These are phyloP conservation scores for Carex myosuroides DNA, from an alignment of 176 grass and related monocot species.

Conservation along the genomic window DNA sequence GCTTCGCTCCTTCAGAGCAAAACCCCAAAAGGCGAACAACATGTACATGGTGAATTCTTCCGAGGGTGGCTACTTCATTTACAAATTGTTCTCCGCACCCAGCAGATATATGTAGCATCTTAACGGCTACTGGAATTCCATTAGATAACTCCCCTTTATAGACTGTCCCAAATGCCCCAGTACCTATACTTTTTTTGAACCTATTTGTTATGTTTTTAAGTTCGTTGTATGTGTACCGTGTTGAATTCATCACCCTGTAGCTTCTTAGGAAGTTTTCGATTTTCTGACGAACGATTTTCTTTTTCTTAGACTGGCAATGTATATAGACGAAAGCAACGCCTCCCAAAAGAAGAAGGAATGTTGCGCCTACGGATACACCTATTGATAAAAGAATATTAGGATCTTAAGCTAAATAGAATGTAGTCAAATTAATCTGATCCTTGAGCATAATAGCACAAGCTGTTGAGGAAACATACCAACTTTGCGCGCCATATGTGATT, in stretches of 20 bases:
- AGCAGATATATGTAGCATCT: conserved; percentile 31
- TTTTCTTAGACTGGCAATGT: background rate
- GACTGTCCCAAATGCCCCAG: conserved; percentile 47
- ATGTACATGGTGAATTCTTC: conserved; percentile 48
- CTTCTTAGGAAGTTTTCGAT: conserved; percentile 29
- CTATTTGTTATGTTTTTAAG: conserved; percentile 40
- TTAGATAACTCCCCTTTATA: conserved; percentile 28
- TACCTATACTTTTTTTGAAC: conserved; percentile 41
- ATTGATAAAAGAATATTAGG: too few relatives aligned
- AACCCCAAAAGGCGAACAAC: conserved; percentile 41
- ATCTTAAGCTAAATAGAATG: too few relatives aligned
- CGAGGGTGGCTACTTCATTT: conserved; percentile 31
- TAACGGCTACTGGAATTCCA: conserved; percentile 32
- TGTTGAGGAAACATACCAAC: too few relatives aligned
- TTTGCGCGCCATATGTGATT: too few relatives aligned
- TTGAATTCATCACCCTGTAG: conserved; percentile 26
- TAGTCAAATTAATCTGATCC: too few relatives aligned
- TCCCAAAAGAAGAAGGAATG: too few relatives aligned
- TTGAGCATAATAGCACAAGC: too few relatives aligned
- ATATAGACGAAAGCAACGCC: background rate
- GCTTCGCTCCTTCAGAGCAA: conserved; percentile 30
- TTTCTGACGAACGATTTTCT: background rate
- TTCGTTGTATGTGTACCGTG: conserved; percentile 37
- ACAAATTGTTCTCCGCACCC: conserved; percentile 31
- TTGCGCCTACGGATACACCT: too few relatives aligned